Evolutionary conservation across 2,329 filamentous ascomycete species (phyloP).

Genomic region (Penicillium digitatum): DNA sequence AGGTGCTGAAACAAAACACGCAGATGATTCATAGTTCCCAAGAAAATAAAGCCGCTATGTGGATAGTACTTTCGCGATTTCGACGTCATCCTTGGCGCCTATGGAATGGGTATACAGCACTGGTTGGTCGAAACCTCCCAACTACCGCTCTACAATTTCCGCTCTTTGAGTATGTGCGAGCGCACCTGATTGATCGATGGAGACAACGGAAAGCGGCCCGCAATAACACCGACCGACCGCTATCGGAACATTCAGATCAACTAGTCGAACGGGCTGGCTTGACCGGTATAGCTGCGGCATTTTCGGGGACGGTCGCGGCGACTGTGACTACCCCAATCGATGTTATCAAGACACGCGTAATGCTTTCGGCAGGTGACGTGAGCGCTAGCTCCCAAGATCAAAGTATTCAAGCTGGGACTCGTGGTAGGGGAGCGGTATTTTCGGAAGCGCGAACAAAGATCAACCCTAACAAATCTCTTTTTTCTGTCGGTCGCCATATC

Average conservation of each 20-base stretch:
- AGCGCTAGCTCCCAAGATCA: background rate
- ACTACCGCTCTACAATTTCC: constrained; percentile 89
- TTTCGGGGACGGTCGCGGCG: constrained; percentile 70
- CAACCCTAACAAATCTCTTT: constrained; percentile 43
- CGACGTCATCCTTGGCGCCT: constrained; percentile 52
- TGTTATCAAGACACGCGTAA: constrained; percentile 84
- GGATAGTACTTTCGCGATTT: constrained; percentile 57
- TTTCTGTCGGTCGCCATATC: constrained; percentile 63
- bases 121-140: constrained; percentile 77
- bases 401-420: background rate
- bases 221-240: background rate
- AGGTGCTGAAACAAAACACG: constrained; percentile 90
- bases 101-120: constrained; percentile 72
- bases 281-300: constrained; percentile 69
- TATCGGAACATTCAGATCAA: constrained; percentile 18
- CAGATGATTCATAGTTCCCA: constrained; percentile 62
- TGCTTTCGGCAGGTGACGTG: constrained; percentile 59
- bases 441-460: background rate
- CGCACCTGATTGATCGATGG: constrained; percentile 48
- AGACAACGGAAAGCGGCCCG: constrained; percentile 26
- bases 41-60: constrained; percentile 44
- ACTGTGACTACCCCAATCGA: constrained; percentile 84
- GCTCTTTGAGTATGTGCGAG: constrained; percentile 70
- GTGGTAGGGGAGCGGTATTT: background rate
- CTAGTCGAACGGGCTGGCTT: constrained; percentile 66